Conservation (phyloP, 257 asterid species). For the Anisodus tanguticus region DNA sequence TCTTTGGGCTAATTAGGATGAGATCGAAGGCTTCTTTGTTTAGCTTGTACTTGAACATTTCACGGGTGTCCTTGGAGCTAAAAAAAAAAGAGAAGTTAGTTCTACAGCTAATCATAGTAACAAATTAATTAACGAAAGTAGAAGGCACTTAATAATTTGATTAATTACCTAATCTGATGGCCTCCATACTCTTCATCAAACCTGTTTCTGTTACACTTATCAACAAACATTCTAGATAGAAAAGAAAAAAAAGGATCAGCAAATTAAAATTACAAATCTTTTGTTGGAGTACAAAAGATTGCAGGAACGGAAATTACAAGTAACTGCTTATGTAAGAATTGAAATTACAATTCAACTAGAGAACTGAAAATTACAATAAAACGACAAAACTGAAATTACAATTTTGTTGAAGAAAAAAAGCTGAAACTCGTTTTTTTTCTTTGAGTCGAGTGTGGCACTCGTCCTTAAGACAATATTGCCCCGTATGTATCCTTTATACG, state of each 20-base stretch:
- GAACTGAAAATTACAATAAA: no score
- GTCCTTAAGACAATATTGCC: no score
- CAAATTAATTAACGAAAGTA: not conserved
- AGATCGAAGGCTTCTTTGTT: not conserved
- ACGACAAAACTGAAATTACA: no score
- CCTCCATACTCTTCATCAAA: slow-evolving; percentile 76
- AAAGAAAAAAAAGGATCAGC: not conserved
- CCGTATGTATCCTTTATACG: no score
- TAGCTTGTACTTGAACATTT: slow-evolving; percentile 15
- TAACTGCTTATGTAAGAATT: no score
- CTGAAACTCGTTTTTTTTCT: no score
- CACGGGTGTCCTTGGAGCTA: slow-evolving; percentile 26
- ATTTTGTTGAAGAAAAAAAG: no score
- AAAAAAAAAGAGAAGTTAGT: not conserved
- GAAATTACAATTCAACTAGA: no score
- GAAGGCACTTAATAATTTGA: not conserved
- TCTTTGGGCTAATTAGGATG: not conserved
- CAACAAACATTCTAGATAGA: slow-evolving; percentile 74
- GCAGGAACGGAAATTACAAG: no score
- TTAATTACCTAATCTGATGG: slow-evolving; percentile 36
- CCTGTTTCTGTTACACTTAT: slow-evolving; percentile 79
- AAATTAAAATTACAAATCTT: not conserved
- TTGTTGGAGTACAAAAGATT: no score
- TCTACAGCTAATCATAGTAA: no score
- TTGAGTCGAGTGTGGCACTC: no score